phyloP scores from a whole-genome alignment of 208 protist species.

The Crithidia thermophila region DNA sequence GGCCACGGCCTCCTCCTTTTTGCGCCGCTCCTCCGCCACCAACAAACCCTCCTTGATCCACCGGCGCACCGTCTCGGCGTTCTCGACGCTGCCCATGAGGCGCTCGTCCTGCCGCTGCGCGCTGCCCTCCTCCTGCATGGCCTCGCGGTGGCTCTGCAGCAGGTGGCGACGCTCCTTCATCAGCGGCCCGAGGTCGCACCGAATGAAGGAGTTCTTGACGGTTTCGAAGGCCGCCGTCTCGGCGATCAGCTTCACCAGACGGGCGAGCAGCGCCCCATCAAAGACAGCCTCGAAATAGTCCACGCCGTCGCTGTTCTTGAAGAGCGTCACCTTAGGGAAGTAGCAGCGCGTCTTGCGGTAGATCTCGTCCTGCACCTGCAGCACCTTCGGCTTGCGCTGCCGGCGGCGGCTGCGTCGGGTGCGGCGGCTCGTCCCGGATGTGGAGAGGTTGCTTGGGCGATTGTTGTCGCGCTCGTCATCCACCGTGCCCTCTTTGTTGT shows the following conservation, averaged over 20 bases:
- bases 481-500: background rate
- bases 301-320: slow-evolving; percentile 46
- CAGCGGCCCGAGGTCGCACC: slow-evolving; percentile 75
- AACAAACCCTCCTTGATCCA: slow-evolving; percentile 58
- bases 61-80: slow-evolving; percentile 41
- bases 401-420: slow-evolving; percentile 43
- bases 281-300: slow-evolving; percentile 68
- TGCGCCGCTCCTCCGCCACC: slow-evolving; percentile 38
- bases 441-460: slow-evolving; percentile 6
- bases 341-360: slow-evolving; percentile 46
- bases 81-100: slow-evolving; percentile 54
- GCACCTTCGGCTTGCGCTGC: slow-evolving; percentile 40
- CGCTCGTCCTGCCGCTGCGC: slow-evolving; percentile 70
- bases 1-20: slow-evolving; percentile 16
- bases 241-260: slow-evolving; percentile 81
- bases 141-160: slow-evolving; percentile 48
- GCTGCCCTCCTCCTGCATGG: slow-evolving; percentile 58
- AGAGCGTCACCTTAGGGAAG: slow-evolving; percentile 41
- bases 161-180: slow-evolving; percentile 78
- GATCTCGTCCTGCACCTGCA: slow-evolving; percentile 51
- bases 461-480: slow-evolving; percentile 26
- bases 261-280: slow-evolving; percentile 59
- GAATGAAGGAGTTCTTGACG: slow-evolving; percentile 69
- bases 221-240: slow-evolving; percentile 71
- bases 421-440: slow-evolving; percentile 28